Base-by-base conservation (phyloP, 2,329 filamentous ascomycete genomes). In the Aspergillus pseudoterreus region DNA sequence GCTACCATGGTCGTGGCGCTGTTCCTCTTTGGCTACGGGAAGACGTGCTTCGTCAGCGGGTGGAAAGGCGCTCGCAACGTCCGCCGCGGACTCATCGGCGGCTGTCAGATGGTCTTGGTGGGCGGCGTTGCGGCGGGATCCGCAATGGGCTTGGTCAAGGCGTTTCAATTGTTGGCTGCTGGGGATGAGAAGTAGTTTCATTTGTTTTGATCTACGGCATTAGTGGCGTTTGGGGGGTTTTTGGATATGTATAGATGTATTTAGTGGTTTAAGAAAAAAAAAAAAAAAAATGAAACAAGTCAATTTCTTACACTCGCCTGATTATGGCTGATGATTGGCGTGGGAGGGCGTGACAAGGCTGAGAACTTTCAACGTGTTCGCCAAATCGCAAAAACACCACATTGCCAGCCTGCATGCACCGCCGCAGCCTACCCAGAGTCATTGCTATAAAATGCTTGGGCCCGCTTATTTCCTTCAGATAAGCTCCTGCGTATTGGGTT, bases 1-100 rank as follows among this genome's bases (percentile, higher is more conserved):
- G 75, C 71, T n/a, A 74, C 79, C 14, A 80, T 79, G 57, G 71
- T 68, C 1, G 56, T 80, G 17, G 73, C 78, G 1, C 63, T 82
- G 24, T 67, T 81, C 44, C 45, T 74, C 6, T 82, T 82, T 53
- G 79, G 79, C 0, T 81, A 75, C 55, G 68, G 70, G 30, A 81
- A 81, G 64, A 72, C 69, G 1, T 71, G 69, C 52, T 71, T 71
- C 44, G 68, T 72, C 39, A 65, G 60, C 15, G 70, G 70, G 6
- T 73, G 70, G 70, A 61, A 57, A 9, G 67, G 69, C 11, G 52
- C 58, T 2, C 57, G 55, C 22, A 72, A 72, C 53, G 47, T 69
- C 14, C 59, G 65, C 42, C 63, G 63, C n/a, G 68, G 67, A 1
- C 35, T 65, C 8, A 55, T 69, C n/a, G 69, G 70, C 0, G 69